phyloP scores from a whole-genome alignment of 768 basidiomycete species.

The Gloeopeniophorella convolvens region DNA sequence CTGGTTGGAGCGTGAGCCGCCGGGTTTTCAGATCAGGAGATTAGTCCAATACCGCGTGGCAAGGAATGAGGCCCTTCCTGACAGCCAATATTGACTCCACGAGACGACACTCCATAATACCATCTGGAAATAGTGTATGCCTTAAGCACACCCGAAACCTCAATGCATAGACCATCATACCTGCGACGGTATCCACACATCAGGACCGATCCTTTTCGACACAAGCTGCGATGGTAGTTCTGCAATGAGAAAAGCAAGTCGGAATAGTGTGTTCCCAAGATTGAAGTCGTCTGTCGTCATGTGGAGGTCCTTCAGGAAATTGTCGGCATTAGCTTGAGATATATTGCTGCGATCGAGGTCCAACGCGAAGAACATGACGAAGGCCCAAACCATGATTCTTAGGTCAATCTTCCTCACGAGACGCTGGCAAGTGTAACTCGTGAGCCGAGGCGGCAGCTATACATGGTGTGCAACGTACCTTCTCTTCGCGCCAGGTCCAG shows the following conservation, averaged over 20 bases:
- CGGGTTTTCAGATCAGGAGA: background rate
- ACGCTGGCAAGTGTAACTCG: conserved; percentile 27
- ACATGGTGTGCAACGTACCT: conserved; percentile 29
- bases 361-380: conserved; percentile 56
- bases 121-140: conserved; percentile 39
- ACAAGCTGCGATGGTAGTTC: conserved; percentile 65
- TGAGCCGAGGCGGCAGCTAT: background rate
- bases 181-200: conserved; percentile 59
- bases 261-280: conserved; percentile 54
- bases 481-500: conserved; percentile 69
- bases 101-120: conserved; percentile 51
- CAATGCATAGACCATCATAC: conserved; percentile 24
- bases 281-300: conserved; percentile 62
- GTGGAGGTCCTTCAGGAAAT: conserved; percentile 53
- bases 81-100: conserved; percentile 53
- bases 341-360: conserved; percentile 57
- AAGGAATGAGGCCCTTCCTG: conserved; percentile 46
- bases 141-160: background rate
- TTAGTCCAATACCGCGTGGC: conserved; percentile 38
- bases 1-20: conserved; percentile 23
- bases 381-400: conserved; percentile 55
- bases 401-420: conserved; percentile 56
- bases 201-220: conserved; percentile 61
- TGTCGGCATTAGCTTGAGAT: conserved; percentile 62
- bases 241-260: conserved; percentile 31